Evolutionary conservation across 768 basidiomycete species (phyloP), one percentile per base, ranked within the genome.

Genomic region (Tephrocybe rancida): DNA sequence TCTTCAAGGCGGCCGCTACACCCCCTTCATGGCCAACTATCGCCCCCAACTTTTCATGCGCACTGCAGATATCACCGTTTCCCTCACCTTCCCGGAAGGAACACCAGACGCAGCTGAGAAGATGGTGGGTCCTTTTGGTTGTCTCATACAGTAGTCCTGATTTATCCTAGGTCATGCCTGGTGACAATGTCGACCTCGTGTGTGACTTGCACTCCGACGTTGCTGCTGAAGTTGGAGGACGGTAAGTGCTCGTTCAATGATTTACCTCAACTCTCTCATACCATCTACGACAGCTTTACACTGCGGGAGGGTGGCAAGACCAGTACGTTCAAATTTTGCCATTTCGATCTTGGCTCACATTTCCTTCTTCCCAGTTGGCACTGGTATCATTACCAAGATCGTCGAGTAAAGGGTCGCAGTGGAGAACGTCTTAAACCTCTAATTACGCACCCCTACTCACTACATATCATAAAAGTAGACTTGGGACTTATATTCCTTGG

Each of bases 291-390:
- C 30, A 79, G 79, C 50, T 97, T 98, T 75, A 98, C 95, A 22
- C 83, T 97, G 54, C 88, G 95, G 61, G 95, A 97, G 71, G 95
- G 93, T 60, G 92, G 93, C 66, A 95, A 86, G 76, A 98, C 96
- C 9, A 82, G 91, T 92, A 86, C 68, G 26, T 59, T 61, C 18
- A 45, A 35, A 19, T n/a, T n/a, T 34, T 26, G 30, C 37, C 16
- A 5, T 44, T 4, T 55, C 13, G 8, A 26, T 22, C 24, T 19
- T 19, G 22, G 25, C 26, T 55, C 32, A n/a, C 42, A 44, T 1
- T 19, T 43, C 21, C 42, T 51, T 62, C 32, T 61, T 34, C 35
- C 26, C 48, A 92, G 91, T 98, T 66, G 95, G 93, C 52, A 98
- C 96, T 57, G 96, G 96, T 63, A 85, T 98, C 62, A 86, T 97